These are phyloP conservation scores for Fusarium tuaranense DNA, from an alignment of 2,329 filamentous ascomycete genomes.

Conservation along the genomic window DNA sequence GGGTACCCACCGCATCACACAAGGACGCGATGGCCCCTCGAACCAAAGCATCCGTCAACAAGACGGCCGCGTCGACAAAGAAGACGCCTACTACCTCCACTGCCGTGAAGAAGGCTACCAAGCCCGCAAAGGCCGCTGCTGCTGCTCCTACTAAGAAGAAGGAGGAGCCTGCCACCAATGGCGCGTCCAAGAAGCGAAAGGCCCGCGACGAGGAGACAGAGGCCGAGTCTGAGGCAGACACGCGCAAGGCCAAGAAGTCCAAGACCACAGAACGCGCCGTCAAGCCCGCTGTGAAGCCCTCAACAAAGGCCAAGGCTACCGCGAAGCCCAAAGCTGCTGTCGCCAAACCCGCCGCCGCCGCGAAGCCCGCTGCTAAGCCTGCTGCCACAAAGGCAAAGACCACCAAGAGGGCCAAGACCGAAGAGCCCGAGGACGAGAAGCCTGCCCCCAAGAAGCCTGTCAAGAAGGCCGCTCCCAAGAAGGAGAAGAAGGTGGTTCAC, in stretches of 20 bases:
- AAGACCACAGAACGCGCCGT: constrained; percentile 41
- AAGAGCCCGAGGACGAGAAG: constrained; percentile 60
- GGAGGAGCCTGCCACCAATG: constrained; percentile 37
- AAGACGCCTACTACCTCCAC: constrained; percentile 39
- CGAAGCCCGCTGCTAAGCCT: constrained; percentile 38
- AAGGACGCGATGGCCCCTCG: constrained; percentile 48
- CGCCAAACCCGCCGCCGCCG: constrained; percentile 23
- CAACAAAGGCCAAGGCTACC: constrained; percentile 38
- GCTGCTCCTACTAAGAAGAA: constrained; percentile 35
- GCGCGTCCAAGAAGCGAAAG: constrained; percentile 46
- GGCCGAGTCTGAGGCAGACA: constrained; percentile 45
- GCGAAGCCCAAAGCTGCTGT: constrained; percentile 29
- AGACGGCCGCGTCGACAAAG: constrained; percentile 42
- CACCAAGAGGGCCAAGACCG: constrained; percentile 48
- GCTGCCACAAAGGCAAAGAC: constrained; percentile 44
- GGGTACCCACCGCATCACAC: constrained; percentile 18
- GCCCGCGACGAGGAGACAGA: constrained; percentile 41
- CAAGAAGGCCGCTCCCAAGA: constrained; percentile 36
- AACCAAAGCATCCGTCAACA: constrained; percentile 44
- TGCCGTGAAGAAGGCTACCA: constrained; percentile 40
- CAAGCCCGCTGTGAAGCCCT: constrained; percentile 45
- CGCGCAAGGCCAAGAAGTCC: constrained; percentile 44
- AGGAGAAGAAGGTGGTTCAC: constrained; percentile 56
- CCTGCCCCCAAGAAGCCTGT: constrained; percentile 35
- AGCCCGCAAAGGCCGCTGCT: constrained; percentile 35